Base-by-base conservation (phyloP, 148 eudicot genomes). In the Rheum nobile region DNA sequence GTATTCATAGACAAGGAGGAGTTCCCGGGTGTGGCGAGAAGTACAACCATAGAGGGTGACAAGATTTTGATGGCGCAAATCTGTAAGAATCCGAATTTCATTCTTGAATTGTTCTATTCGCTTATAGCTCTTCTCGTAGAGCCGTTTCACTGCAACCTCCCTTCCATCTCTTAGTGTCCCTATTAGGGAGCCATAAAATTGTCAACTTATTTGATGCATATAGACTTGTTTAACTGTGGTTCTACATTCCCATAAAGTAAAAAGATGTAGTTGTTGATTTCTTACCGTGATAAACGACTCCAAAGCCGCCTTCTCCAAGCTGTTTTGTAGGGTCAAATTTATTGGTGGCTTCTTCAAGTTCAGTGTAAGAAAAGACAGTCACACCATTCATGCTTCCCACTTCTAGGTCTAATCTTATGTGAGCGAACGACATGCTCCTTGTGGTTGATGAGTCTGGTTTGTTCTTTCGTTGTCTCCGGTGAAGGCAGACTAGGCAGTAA, bases 231-330 rank as follows among this genome's bases (percentile, higher is more conserved):
- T 13, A 6, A 41, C 6, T 37, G 39, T n/a, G 39, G 48, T 4
- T 24, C 42, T 35, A 3, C 26, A 8, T 41, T 42, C 8, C 57
- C 8, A 4, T 57, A 0, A 57, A 57, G 65, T 26, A 21, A 54
- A 24, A 22, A 10, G 43, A 1, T 13, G 47, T 2, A 71, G 10
- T 3, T 37, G 29, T 74, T 31, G 9, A 47, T 1, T 74, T 41
- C 77, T 78, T 75, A 88, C 92, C 92, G 67, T 86, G 69, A 72
- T 86, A 88, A 19, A 88, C 90, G 17, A 77, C 78, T 73, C 92
- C 88, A 67, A 71, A 86, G 19, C 92, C 92, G 42, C 92, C 92
- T 73, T 79, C 80, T 8, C 92, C 92, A 22, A 86, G 84, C 76
- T 81, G 85, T 43, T 47, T 83, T 35, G 79, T 72, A 21, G 85